Evolutionary conservation across 495 filamentous ascomycete genomes (phyloP), one percentile per base, ranked within the genome.

Genomic region (Cercophora newfieldiana): DNA sequence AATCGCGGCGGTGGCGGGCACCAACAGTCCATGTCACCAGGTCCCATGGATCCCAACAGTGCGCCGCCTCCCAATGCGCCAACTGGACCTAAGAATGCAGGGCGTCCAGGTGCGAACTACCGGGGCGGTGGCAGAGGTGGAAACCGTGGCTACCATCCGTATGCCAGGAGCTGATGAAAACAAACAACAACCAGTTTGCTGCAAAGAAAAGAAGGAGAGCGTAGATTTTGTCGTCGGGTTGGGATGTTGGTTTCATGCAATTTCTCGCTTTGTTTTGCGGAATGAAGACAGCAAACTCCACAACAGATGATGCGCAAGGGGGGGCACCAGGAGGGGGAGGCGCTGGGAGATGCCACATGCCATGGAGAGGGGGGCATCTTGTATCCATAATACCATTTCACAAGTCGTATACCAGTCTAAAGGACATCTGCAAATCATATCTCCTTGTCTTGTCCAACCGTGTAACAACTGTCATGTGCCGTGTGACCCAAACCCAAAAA

Each of bases 31-130:
- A 70, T 70, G 63, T 70, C 72, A 47, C 68, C 69, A 14, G 64
- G 70, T 12, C 66, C 76, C 33, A 61, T 69, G 16, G 75, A 83
- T 33, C 79, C 80, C 16, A 73, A 67, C 51, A 78, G 83, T 72
- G 88, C 94, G 4, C 91, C 95, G 4, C 95, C 95, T 19, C 91
- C 94, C 0, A 96, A 96, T 72, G 95, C 95, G 1, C 95, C 95
- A 0, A 99, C 96, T 0, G 95, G 95, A 7, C 95, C 95, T 21
- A 95, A 96, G 82, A 99, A 99, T 71, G 92, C 94, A 24, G 93
- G 94, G 24, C 91, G 90, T 75, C 94, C 95, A 0, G 94, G 94
- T 7, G 91, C 93, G 0, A 97, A 97, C 77, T 97, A 97, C 78
- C 87, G 95, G 30, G 96, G 95, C 28, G 95, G 96, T 30, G 92